Percentiles rank a stretch among this genome's conserved stretches.
phyloP scores from a whole-genome alignment of 202 grass and related monocot genomes.

The Setaria viridis region DNA sequence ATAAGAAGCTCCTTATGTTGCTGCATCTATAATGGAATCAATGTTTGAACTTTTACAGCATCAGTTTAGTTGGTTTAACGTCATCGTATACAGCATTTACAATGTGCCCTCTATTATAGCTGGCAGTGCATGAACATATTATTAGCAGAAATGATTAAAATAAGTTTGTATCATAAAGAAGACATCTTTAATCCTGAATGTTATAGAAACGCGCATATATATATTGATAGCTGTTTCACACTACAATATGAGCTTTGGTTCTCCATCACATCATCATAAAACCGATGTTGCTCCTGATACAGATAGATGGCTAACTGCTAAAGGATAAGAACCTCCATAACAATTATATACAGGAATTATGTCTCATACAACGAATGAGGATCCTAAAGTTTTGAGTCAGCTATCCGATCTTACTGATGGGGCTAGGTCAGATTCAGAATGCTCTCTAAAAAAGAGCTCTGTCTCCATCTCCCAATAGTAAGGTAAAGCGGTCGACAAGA shows the following conservation, averaged over 20 bases:
- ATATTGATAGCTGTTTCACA: constrained; percentile 24
- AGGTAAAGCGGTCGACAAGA: constrained; percentile 39
- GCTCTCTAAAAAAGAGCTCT: constrained; percentile 52
- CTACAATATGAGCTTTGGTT: constrained; percentile 32
- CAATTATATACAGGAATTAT: constrained; percentile 54
- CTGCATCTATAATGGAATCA: background rate
- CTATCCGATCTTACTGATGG: constrained; percentile 46
- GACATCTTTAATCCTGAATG: constrained; percentile 31
- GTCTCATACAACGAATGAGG: constrained; percentile 43
- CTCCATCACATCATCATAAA: constrained; percentile 50
- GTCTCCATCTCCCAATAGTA: constrained; percentile 38
- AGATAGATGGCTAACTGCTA: constrained; percentile 29
- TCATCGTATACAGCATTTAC: background rate
- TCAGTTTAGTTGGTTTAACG: background rate
- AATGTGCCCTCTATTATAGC: constrained; percentile 19
- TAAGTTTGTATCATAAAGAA: constrained; percentile 30
- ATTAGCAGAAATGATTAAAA: constrained; percentile 10
- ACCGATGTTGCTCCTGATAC: constrained; percentile 30
- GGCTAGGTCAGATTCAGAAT: constrained; percentile 42
- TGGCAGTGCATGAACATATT: background rate
- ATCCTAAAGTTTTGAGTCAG: constrained; percentile 46
- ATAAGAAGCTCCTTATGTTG: constrained; percentile 16
- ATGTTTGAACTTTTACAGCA: background rate
- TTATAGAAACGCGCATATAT: background rate
- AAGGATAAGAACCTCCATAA: constrained; percentile 46